Conservation (phyloP, 768 basidiomycete species). For the Leccinum longicurvipes region DNA sequence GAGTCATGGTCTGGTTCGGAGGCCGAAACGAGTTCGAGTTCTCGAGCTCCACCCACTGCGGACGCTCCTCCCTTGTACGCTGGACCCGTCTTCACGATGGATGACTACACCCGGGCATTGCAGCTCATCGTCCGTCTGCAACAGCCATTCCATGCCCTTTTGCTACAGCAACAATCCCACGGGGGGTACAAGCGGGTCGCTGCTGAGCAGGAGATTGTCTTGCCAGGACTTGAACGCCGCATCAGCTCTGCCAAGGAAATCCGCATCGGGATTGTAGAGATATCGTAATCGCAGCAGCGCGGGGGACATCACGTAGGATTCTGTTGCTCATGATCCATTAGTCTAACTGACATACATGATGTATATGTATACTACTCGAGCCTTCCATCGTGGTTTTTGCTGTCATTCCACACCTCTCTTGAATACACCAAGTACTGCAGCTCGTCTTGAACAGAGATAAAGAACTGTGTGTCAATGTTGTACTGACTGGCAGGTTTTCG, state of each 20-base stretch:
- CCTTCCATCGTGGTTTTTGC: no score
- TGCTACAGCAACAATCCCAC: slow-evolving; percentile 1
- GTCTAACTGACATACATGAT: no score
- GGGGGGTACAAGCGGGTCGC: background rate
- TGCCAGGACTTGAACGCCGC: background rate
- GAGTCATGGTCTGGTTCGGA: background rate
- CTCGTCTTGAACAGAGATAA: no score
- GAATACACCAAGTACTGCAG: no score
- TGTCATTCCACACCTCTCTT: no score
- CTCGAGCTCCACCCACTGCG: background rate
- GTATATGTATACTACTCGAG: no score
- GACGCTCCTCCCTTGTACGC: background rate
- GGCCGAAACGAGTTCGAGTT: background rate
- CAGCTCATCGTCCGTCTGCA: slow-evolving; percentile 6
- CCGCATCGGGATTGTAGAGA: background rate
- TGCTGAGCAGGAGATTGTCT: background rate
- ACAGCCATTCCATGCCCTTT: slow-evolving; percentile 7
- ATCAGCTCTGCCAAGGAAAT: background rate
- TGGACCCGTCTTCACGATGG: background rate
- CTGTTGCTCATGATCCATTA: no score
- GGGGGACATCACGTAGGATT: no score
- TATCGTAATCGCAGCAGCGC: background rate
- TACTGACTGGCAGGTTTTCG: no score
- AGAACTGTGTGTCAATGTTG: no score
- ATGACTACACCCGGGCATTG: background rate